Percentiles rank a stretch among this genome's conserved stretches.
Evolutionary conservation across 148 eudicot species (phyloP).

Genomic region (Drosera capensis): DNA sequence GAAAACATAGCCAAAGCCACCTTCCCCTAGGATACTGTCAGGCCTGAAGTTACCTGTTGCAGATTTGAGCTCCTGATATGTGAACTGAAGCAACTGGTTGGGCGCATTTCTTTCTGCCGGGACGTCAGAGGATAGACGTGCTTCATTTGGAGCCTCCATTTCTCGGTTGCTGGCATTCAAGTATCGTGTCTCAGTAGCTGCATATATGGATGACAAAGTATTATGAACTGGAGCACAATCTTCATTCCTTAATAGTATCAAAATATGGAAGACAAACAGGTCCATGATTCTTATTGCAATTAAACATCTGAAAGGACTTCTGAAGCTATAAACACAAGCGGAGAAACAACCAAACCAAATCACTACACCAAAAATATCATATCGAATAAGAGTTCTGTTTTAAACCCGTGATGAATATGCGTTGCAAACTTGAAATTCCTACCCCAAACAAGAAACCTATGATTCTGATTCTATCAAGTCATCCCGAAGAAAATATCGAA

Average conservation of each 20-base stretch:
- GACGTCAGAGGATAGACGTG: slow-evolving; percentile 36
- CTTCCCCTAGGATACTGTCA: slow-evolving; percentile 94
- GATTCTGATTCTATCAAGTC: too few relatives aligned
- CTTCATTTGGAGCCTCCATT: slow-evolving; percentile 71
- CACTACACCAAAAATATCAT: too few relatives aligned
- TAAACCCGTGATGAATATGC: too few relatives aligned
- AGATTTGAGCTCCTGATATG: slow-evolving; percentile 71
- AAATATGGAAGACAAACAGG: neutral
- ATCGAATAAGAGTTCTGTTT: too few relatives aligned
- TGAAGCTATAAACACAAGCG: too few relatives aligned
- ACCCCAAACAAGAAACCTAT: too few relatives aligned
- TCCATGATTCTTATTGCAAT: neutral
- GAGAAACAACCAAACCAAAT: too few relatives aligned
- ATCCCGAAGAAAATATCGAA: too few relatives aligned
- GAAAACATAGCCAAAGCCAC: slow-evolving; percentile 89
- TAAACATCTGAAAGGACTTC: too few relatives aligned
- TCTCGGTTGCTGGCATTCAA: slow-evolving; percentile 91
- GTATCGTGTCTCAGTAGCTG: slow-evolving; percentile 86
- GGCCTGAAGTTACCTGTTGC: slow-evolving; percentile 97
- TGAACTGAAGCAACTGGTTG: slow-evolving; percentile 55
- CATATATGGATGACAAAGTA: slow-evolving; percentile 4
- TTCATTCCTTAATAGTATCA: neutral
- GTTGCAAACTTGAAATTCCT: too few relatives aligned
- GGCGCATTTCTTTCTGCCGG: slow-evolving; percentile 31
- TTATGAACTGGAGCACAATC: neutral